Evolutionary conservation across 257 asterid species (phyloP).

Genomic region (Nicotiana sylvestris): DNA sequence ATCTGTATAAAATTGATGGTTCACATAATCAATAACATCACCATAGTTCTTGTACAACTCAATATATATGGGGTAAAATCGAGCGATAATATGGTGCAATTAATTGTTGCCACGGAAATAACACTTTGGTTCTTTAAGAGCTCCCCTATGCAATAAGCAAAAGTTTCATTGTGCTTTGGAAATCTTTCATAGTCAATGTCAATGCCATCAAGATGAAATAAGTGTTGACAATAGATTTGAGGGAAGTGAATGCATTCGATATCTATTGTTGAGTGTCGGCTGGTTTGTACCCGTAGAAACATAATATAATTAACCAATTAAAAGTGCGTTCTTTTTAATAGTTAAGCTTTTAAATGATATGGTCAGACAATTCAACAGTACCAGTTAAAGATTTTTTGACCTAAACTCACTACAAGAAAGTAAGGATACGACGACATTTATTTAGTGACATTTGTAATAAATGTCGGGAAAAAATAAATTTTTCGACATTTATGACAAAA

Average conservation of each 20-base stretch:
- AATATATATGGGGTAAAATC: constrained; percentile 28
- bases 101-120: constrained; percentile 45
- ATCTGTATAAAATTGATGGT: constrained; percentile 68
- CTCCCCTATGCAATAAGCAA: constrained; percentile 68
- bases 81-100: constrained; percentile 61
- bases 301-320: background rate
- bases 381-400: constrained; percentile 42
- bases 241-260: constrained; percentile 54
- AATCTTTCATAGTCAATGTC: constrained; percentile 66
- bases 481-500: too few species aligned
- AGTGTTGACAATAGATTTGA: constrained; percentile 34
- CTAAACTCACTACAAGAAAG: constrained; percentile 19
- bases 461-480: too few species aligned
- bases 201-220: constrained; percentile 55
- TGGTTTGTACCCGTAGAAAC: constrained; percentile 54
- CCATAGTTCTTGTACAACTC: constrained; percentile 34
- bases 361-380: background rate
- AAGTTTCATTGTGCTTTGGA: constrained; percentile 33
- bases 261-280: constrained; percentile 38
- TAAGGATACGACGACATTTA: too few species aligned
- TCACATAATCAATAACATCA: constrained; percentile 51
- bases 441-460: too few species aligned
- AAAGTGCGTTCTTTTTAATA: background rate
- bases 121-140: constrained; percentile 51
- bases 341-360: background rate